Evolutionary conservation across 306 rosid species (phyloP), one percentile per base, ranked within the genome.

Genomic region (Gillenia trifoliata): DNA sequence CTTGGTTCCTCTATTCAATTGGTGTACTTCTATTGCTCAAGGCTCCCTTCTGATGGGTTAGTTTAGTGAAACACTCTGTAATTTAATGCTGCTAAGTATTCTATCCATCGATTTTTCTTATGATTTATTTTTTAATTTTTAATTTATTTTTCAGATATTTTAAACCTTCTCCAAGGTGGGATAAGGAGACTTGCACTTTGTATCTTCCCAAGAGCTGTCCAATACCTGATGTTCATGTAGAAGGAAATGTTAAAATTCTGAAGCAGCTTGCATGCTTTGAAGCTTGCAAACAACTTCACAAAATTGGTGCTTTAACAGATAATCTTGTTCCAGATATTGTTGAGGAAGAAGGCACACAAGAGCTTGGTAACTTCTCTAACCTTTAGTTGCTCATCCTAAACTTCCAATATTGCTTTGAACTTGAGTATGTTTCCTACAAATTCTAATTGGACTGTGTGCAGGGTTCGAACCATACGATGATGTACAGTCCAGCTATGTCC

Each of bases 201-300:
- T 61, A 78, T 83, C 96, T 93, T 74, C 98, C 97, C 6, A 93
- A 88, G 84, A 88, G 90, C 75, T 89, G 96, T 69, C 97, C 98
- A 33, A 41, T 91, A 55, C 83, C 66, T 17, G 22, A 78, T 68
- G 75, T 91, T 79, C 43, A 29, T 50, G 89, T 85, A 6, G 60
- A 87, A 77, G 91, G 91, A 49, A 80, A 82, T 57, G 19, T 11
- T 19, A 91, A 86, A 70, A 2, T 50, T 68, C 57, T 84, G 50
- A 91, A 91, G 89, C 88, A 88, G 65, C 77, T 70, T 38, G 94
- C 96, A 47, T 93, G 97, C 77, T 92, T 93, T 78, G 91, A 93
- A 87, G 97, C 96, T 29, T 93, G 98, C 84, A 93, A 85, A 77
- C 80, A 86, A 84, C 96, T 91, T 79, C 98, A 93, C 63, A 74